A percentile compares a stretch with the other conserved stretches of the same genome.
These are phyloP conservation scores for Rhodotorula babjevae DNA, from an alignment of 768 basidiomycete genomes.

Conservation along the genomic window DNA sequence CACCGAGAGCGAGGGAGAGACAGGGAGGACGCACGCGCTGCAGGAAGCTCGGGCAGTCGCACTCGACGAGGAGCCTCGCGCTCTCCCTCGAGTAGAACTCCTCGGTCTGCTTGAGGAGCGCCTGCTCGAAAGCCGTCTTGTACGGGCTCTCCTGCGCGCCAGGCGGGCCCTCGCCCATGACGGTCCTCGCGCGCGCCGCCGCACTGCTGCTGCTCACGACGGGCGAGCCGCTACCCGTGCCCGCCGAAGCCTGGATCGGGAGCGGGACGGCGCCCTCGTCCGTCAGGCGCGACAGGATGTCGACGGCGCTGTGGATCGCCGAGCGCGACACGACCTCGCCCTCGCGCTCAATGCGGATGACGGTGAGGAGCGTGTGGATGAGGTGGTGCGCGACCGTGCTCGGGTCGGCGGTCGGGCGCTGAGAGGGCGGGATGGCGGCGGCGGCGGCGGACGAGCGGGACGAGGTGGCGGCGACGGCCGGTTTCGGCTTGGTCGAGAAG, in stretches of 20 bases:
- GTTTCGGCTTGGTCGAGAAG: constrained; percentile 22
- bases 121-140: constrained; percentile 74
- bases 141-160: constrained; percentile 57
- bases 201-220: constrained; percentile 25
- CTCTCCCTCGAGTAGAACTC: constrained; percentile 76
- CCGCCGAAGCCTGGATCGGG: constrained; percentile 11
- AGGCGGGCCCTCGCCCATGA: constrained; percentile 39
- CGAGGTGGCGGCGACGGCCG: background rate
- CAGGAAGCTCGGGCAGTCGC: constrained; percentile 77
- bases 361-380: constrained; percentile 71
- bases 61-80: constrained; percentile 61
- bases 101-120: constrained; percentile 69
- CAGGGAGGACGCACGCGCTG: constrained; percentile 54
- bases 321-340: constrained; percentile 67
- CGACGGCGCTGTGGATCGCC: constrained; percentile 27
- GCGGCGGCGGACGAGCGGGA: background rate
- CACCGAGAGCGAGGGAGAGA: constrained; percentile 27
- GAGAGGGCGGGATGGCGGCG: background rate
- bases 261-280: constrained; percentile 35
- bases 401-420: constrained; percentile 50
- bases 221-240: constrained; percentile 24
- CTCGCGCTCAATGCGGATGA: constrained; percentile 85
- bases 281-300: constrained; percentile 36
- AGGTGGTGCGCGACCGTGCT: constrained; percentile 72
- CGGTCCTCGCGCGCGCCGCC: constrained; percentile 13